These are phyloP conservation scores for Penicillium ochrochloron DNA, from an alignment of 495 filamentous ascomycete genomes.

Conservation along the genomic window DNA sequence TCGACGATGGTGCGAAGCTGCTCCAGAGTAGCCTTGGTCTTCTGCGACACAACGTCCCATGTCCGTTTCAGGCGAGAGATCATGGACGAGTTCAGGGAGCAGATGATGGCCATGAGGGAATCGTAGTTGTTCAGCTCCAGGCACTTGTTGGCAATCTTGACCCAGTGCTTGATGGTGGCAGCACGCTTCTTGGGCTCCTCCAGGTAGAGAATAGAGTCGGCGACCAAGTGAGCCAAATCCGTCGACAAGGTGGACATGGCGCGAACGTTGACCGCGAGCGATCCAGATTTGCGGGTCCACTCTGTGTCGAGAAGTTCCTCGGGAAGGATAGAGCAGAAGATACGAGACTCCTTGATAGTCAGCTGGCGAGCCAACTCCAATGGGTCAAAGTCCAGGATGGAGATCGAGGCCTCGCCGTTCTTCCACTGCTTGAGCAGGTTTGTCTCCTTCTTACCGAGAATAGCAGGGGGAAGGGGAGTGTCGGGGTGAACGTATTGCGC, in stretches of 20 bases:
- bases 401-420: slow-evolving; percentile 67
- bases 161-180: slow-evolving; percentile 94
- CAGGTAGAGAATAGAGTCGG: slow-evolving; percentile 88
- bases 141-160: slow-evolving; percentile 90
- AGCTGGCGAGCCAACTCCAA: slow-evolving; percentile 91
- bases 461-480: slow-evolving; percentile 68
- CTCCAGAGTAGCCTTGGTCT: slow-evolving; percentile 80
- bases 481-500: slow-evolving; percentile 71
- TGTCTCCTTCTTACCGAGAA: slow-evolving; percentile 75
- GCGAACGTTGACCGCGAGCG: slow-evolving; percentile 86
- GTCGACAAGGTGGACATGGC: slow-evolving; percentile 93
- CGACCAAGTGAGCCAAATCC: slow-evolving; percentile 88
- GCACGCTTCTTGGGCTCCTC: slow-evolving; percentile 93
- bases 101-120: slow-evolving; percentile 94
- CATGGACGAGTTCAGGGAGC: slow-evolving; percentile 87
- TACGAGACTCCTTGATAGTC: slow-evolving; percentile 88
- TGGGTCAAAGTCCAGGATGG: slow-evolving; percentile 91
- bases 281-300: slow-evolving; percentile 85
- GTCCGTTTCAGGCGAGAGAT: slow-evolving; percentile 90
- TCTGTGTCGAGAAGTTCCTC: slow-evolving; percentile 93
- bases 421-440: slow-evolving; percentile 76
- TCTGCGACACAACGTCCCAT: slow-evolving; percentile 88
- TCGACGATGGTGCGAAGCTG: slow-evolving; percentile 81
- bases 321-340: slow-evolving; percentile 91
- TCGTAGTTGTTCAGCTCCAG: slow-evolving; percentile 95